Evolutionary conservation across 805 yeast species (phyloP).

Genomic region (Ogataea allantospora): DNA sequence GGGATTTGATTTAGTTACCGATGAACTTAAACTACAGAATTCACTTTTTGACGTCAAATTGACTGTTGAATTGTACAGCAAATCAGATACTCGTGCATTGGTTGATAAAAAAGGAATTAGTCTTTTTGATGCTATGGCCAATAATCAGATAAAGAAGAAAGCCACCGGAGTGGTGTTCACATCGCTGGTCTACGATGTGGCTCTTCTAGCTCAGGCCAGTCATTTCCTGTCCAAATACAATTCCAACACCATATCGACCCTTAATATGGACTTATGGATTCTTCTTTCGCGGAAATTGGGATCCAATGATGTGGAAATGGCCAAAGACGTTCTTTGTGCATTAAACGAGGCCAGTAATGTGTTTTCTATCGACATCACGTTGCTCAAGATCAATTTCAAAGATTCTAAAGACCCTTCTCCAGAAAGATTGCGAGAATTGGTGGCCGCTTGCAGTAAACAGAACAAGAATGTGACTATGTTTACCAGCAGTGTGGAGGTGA

Average conservation of each 20-base stretch:
- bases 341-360: constrained; percentile 19
- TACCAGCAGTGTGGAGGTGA: constrained; percentile 19
- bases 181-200: constrained; percentile 27
- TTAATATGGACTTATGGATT: constrained; percentile 26
- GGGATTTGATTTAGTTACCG: constrained; percentile 25
- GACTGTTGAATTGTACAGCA: constrained; percentile 38
- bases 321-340: constrained; percentile 18
- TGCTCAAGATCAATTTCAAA: constrained; percentile 20
- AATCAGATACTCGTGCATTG: constrained; percentile 48
- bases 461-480: constrained; percentile 25
- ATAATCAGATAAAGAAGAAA: constrained; percentile 10
- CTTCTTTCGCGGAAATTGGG: constrained; percentile 24
- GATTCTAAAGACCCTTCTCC: constrained; percentile 11
- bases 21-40: constrained; percentile 19
- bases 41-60: constrained; percentile 26
- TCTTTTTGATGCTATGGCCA: constrained; percentile 26
- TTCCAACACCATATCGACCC: constrained; percentile 19
- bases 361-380: constrained; percentile 24
- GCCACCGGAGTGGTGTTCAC: constrained; percentile 22
- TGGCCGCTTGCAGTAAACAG: constrained; percentile 28
- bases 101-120: constrained; percentile 43
- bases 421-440: constrained; percentile 21
- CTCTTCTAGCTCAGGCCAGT: constrained; percentile 25
- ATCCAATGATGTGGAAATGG: constrained; percentile 18
- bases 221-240: constrained; percentile 16